Evolutionary conservation across 2,329 filamentous ascomycete species (phyloP), one percentile per base, ranked within the genome.

Genomic region (Pezicula neosporulosa): DNA sequence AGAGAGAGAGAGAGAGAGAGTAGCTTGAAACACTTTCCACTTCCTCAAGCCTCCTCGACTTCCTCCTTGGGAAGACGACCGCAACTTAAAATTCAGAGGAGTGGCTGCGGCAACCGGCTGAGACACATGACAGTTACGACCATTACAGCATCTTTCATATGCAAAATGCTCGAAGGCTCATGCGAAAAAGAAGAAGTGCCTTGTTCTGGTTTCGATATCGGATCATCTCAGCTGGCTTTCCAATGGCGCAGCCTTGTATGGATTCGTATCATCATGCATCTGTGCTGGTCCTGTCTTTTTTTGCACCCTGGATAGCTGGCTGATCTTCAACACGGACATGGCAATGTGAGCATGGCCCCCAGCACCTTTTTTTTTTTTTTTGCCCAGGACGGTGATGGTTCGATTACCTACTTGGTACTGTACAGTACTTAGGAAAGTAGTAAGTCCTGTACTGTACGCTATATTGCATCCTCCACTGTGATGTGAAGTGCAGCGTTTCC

Each of bases 31-130:
- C 24, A 30, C 42, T 10, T 15, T 9, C 27, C 24, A 30, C 42
- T 16, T 15, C 19, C 27, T 44, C 21, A n/a, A 44, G 24, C 42
- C 19, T 44, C 42, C 3, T 44, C 42, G 21, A 28, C 42, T 28
- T 28, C 42, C 21, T 44, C 42, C 12, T 44, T 15, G 15, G 41
- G 41, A 21, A 16, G 19, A 44, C 8, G 42, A 16, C 21, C 42
- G 7, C 10, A 16, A 16, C n/a, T 8, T 10, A 13, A 21, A 21
- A 21, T 10, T 16, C 4, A 44, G 15, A 44, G 19, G 42, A 16
- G 42, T 44, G 42, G 42, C 42, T 44, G 42, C 21, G 42, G 42
- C 19, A 44, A 2, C 42, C 42, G 42, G 42, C 21, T 44, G 42
- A 44, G 42, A 44, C 42, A 44, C 19, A 16, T 44, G 42, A 15